A percentile compares a stretch with the other conserved stretches of the same genome.
Conservation (phyloP, 805 yeast species). For the Grigorovia humatica region DNA sequence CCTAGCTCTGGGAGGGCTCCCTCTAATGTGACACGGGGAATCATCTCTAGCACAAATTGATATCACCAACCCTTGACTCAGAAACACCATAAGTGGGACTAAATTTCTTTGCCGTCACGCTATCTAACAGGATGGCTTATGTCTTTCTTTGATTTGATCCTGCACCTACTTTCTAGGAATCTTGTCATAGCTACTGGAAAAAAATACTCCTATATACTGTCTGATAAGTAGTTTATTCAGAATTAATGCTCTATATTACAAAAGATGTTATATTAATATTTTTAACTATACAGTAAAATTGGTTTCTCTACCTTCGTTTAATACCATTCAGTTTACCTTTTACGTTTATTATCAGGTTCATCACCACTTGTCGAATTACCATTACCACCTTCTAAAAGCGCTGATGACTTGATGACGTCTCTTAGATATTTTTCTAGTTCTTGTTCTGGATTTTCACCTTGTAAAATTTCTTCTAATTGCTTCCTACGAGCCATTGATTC, state of each 20-base stretch:
- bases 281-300: background rate
- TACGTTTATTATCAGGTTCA: conserved; percentile 15
- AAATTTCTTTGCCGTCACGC: too few species aligned
- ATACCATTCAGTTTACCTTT: conserved; percentile 1
- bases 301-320: background rate
- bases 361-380: conserved; percentile 10
- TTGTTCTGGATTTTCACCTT: conserved; percentile 75
- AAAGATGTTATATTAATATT: background rate
- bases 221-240: background rate
- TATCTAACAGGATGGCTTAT: too few species aligned
- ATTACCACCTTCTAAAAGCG: conserved; percentile 24
- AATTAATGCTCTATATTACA: background rate
- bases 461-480: conserved; percentile 58
- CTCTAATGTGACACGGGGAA: too few species aligned
- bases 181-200: background rate
- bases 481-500: conserved; percentile 48
- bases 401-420: conserved; percentile 48
- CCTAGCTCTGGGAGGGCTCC: too few species aligned
- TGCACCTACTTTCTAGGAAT: too few species aligned
- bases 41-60: too few species aligned
- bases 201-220: background rate
- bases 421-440: conserved; percentile 58
- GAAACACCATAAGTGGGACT: too few species aligned
- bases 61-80: too few species aligned
- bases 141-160: too few species aligned